A percentile compares a stretch with the other conserved stretches of the same genome.
These are phyloP conservation scores for Podaxis rugospora DNA, from an alignment of 768 basidiomycete genomes.

Conservation along the genomic window DNA sequence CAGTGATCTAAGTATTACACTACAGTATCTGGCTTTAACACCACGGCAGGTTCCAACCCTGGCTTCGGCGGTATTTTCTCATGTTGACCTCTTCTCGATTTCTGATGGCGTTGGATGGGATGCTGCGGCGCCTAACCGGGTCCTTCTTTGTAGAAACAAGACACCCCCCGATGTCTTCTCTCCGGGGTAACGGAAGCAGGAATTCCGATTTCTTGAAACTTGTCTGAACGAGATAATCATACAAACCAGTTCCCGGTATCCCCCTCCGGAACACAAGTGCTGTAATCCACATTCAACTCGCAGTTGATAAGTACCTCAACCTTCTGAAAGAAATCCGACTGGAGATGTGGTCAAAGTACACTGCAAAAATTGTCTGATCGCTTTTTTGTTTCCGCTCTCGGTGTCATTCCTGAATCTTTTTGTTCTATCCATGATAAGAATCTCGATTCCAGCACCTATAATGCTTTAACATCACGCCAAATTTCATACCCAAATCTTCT, in stretches of 20 bases:
- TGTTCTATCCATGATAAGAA: neutral
- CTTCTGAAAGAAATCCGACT: neutral
- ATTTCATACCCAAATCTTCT: neutral
- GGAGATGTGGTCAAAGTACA: neutral
- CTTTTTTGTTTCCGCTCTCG: neutral
- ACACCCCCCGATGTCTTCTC: neutral
- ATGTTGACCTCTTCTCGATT: neutral
- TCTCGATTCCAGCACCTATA: neutral
- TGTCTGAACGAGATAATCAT: conserved; percentile 21
- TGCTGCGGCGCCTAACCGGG: conserved; percentile 32
- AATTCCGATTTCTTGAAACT: conserved; percentile 55
- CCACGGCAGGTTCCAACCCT: conserved; percentile 56
- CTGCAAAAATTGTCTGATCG: neutral
- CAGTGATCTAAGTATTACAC: conserved; percentile 22
- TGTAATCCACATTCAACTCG: neutral
- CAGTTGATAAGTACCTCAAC: neutral
- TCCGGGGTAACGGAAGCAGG: conserved; percentile 55
- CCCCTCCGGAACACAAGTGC: neutral
- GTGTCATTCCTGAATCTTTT: neutral
- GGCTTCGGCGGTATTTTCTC: conserved; percentile 38
- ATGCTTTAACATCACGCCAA: neutral
- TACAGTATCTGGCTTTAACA: conserved; percentile 44
- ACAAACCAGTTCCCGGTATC: neutral
- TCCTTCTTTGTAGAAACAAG: neutral
- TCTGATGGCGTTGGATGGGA: conserved; percentile 39